These are phyloP conservation scores for Penicillium canescens DNA, from an alignment of 495 filamentous ascomycete species.

Conservation along the genomic window DNA sequence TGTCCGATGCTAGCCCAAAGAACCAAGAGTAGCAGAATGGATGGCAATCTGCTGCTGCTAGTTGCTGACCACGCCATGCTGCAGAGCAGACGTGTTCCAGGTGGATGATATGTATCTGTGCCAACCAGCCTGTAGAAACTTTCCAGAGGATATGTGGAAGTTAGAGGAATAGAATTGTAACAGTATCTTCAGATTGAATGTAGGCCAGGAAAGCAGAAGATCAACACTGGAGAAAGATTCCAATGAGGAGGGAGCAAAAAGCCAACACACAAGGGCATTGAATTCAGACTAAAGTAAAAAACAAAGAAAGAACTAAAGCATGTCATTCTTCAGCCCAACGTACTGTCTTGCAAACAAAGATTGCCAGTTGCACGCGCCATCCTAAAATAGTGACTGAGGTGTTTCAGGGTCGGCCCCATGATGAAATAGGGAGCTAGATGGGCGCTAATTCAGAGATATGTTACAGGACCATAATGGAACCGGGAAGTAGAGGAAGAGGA, in stretches of 20 bases:
- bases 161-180: not conserved
- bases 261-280: conserved; percentile 15
- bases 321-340: not conserved
- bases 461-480: conserved; percentile 11
- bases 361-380: conserved; percentile 31
- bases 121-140: too few species aligned
- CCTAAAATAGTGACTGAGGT: conserved; percentile 25
- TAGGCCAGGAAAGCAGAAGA: not conserved
- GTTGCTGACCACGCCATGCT: conserved; percentile 22
- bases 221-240: conserved; percentile 5
- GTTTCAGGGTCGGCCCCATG: conserved; percentile 24
- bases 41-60: conserved; percentile 8
- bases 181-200: not conserved
- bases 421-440: conserved; percentile 3
- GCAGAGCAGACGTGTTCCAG: not conserved
- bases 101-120: not conserved
- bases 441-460: conserved; percentile 22
- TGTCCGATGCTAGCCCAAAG: conserved; percentile 26
- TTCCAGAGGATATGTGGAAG: not conserved
- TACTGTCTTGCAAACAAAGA: conserved; percentile 11
- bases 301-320: conserved; percentile 11
- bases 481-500: conserved; percentile 4
- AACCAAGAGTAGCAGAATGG: conserved; percentile 27
- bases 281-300: conserved; percentile 8
- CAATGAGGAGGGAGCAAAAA: not conserved